A percentile compares a stretch with the other conserved stretches of the same genome.
phyloP scores from a whole-genome alignment of 306 rosid species.

The Ammopiptanthus mongolicus region DNA sequence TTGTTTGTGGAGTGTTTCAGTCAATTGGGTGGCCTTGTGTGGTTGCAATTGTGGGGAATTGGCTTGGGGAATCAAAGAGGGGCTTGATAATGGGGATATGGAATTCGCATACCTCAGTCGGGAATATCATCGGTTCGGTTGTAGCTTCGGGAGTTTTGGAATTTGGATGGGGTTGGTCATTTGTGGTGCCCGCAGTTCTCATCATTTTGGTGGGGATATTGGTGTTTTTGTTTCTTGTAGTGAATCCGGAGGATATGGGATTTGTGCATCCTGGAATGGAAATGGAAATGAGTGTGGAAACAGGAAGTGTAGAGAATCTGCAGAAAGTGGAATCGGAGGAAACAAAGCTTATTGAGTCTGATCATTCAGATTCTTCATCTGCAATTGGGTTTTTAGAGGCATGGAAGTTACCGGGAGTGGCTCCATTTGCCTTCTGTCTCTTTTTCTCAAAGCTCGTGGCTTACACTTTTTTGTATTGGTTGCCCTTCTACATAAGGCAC shows the following conservation, averaged over 20 bases:
- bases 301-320: slow-evolving; percentile 13
- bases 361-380: slow-evolving; percentile 35
- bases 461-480: slow-evolving; percentile 85
- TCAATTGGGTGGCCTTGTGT: slow-evolving; percentile 99
- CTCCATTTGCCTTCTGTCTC: slow-evolving; percentile 78
- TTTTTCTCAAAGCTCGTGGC: slow-evolving; percentile 96
- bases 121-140: slow-evolving; percentile 77
- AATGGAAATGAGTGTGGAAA: slow-evolving; percentile 49
- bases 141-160: slow-evolving; percentile 74
- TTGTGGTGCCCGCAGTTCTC: slow-evolving; percentile 72
- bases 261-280: slow-evolving; percentile 45
- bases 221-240: slow-evolving; percentile 75
- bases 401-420: slow-evolving; percentile 85
- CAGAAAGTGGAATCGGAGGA: slow-evolving; percentile 62
- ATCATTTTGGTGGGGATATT: slow-evolving; percentile 61
- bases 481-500: slow-evolving; percentile 86
- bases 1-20: slow-evolving; percentile 82
- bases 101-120: slow-evolving; percentile 90
- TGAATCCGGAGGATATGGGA: slow-evolving; percentile 60
- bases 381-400: slow-evolving; percentile 97
- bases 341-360: slow-evolving; percentile 47
- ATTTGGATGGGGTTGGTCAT: slow-evolving; percentile 98
- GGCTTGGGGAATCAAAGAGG: slow-evolving; percentile 79
- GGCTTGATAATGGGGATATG: slow-evolving; percentile 92
- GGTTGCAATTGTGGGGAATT: slow-evolving; percentile 81